Percentiles rank a stretch among this genome's conserved stretches.
Evolutionary conservation across 2,329 filamentous ascomycete genomes (phyloP).

Genomic region (Penicillium decumbens): DNA sequence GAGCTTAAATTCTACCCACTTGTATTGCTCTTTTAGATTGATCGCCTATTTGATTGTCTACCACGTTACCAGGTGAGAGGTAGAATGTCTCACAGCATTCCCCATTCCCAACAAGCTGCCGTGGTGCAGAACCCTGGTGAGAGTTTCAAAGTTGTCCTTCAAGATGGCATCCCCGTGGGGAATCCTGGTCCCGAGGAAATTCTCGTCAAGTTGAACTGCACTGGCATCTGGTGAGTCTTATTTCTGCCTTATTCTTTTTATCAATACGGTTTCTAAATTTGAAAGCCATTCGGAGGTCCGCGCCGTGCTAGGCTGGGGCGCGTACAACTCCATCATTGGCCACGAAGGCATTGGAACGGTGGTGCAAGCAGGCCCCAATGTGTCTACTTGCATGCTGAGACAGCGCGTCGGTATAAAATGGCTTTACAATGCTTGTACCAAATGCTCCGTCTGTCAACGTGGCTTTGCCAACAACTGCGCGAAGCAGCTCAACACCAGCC

Average conservation of each 20-base stretch:
- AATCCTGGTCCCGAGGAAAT: conserved; percentile 18
- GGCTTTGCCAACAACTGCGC: conserved; percentile 20
- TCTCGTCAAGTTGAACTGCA: conserved; percentile 22
- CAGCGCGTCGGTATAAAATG: conserved; percentile 24
- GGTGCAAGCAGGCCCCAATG: conserved; percentile 11
- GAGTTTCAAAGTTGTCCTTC: conserved; percentile 10
- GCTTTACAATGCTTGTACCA: conserved; percentile 23
- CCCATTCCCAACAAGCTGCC: conserved; percentile 13
- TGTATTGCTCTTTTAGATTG: not conserved
- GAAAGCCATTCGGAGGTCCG: conserved; percentile 25
- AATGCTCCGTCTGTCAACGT: conserved; percentile 21
- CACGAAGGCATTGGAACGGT: conserved; percentile 26
- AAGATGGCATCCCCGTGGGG: conserved; percentile 12
- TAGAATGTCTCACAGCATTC: not conserved
- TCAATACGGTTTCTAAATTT: not conserved
- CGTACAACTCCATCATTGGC: conserved; percentile 26
- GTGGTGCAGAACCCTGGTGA: conserved; percentile 18
- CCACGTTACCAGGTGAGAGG: no score
- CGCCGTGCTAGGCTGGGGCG: conserved; percentile 19
- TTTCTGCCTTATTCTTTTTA: not conserved
- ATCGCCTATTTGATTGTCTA: not conserved
- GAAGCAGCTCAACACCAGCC: conserved; percentile 22
- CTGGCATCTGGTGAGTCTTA: conserved; percentile 19
- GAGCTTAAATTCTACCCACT: not conserved
- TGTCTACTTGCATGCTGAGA: conserved; percentile 12